phyloP scores from a whole-genome alignment of 495 filamentous ascomycete species.

The Penicillium longicatenatum region DNA sequence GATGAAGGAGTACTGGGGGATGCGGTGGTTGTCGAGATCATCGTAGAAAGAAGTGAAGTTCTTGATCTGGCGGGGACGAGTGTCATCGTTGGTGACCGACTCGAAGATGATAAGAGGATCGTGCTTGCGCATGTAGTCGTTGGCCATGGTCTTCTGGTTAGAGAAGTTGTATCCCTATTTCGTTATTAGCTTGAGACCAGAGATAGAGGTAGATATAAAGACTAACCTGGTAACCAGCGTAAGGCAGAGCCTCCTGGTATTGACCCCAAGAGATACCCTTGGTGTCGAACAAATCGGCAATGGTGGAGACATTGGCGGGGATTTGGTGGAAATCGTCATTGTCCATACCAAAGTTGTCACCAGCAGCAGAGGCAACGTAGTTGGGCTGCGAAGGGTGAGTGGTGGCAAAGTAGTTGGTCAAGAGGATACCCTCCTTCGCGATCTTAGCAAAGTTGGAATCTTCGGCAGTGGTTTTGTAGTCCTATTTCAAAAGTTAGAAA shows the following conservation, averaged over 20 bases:
- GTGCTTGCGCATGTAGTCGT: conserved; percentile 71
- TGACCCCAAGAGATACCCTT: conserved; percentile 10
- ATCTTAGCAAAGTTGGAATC: conserved; percentile 7
- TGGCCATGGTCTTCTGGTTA: conserved; percentile 10
- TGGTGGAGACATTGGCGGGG: conserved; percentile 10
- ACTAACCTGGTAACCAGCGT: conserved; percentile 7
- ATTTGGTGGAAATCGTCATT: conserved; percentile 7
- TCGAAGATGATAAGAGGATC: conserved; percentile 63
- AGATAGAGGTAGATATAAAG: not conserved
- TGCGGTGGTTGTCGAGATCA: conserved; percentile 52
- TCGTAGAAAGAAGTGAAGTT: conserved; percentile 60
- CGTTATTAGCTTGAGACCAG: not conserved
- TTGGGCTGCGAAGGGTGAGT: conserved; percentile 15
- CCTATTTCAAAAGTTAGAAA: not conserved
- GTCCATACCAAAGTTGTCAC: conserved; percentile 15
- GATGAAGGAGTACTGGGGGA: conserved; percentile 71
- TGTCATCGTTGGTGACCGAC: conserved; percentile 48
- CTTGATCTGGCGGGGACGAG: conserved; percentile 60
- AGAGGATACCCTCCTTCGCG: conserved; percentile 10
- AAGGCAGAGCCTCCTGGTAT: conserved; percentile 10
- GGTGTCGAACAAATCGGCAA: conserved; percentile 11
- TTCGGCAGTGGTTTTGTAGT: conserved; percentile 1
- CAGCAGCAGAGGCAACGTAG: conserved; percentile 9
- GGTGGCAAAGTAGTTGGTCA: conserved; percentile 14
- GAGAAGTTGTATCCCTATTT: conserved; percentile 12